phyloP scores from a whole-genome alignment of 148 eudicot genomes.

The Nepenthes mirabilis region DNA sequence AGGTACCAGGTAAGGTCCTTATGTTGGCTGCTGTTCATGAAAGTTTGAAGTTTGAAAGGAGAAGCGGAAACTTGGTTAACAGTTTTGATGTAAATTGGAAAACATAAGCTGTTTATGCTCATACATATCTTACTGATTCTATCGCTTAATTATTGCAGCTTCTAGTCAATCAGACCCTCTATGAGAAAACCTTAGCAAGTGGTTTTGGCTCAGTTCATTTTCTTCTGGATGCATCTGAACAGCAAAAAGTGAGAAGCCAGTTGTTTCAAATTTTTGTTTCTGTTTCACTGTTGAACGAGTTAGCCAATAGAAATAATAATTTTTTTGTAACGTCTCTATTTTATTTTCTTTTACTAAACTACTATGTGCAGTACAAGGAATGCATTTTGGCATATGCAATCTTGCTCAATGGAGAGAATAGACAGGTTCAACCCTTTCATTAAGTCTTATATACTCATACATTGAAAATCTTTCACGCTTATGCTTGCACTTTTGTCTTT shows the following conservation, averaged over 20 bases:
- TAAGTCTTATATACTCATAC: neutral
- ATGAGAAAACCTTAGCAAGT: constrained; percentile 93
- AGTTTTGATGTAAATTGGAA: neutral
- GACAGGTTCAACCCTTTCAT: constrained; percentile 31
- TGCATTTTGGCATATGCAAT: constrained; percentile 78
- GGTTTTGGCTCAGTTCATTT: constrained; percentile 95
- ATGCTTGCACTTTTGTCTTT: neutral
- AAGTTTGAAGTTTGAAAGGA: neutral
- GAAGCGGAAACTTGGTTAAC: neutral
- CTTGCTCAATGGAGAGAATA: constrained; percentile 45
- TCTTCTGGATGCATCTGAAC: constrained; percentile 95
- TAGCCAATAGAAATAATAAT: neutral
- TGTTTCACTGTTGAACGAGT: neutral
- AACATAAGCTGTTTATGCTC: neutral
- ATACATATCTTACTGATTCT: neutral
- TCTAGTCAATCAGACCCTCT: constrained; percentile 79
- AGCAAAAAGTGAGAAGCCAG: constrained; percentile 69
- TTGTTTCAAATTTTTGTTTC: constrained; percentile 2
- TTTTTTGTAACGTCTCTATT: neutral
- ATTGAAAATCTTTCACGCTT: neutral
- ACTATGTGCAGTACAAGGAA: constrained; percentile 68
- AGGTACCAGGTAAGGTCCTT: constrained; percentile 71
- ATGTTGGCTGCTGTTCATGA: constrained; percentile 3
- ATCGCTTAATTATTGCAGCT: constrained; percentile 37
- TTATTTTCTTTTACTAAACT: neutral